Evolutionary conservation across 2,329 filamentous ascomycete genomes (phyloP).

Genomic region (Cytospora mali): DNA sequence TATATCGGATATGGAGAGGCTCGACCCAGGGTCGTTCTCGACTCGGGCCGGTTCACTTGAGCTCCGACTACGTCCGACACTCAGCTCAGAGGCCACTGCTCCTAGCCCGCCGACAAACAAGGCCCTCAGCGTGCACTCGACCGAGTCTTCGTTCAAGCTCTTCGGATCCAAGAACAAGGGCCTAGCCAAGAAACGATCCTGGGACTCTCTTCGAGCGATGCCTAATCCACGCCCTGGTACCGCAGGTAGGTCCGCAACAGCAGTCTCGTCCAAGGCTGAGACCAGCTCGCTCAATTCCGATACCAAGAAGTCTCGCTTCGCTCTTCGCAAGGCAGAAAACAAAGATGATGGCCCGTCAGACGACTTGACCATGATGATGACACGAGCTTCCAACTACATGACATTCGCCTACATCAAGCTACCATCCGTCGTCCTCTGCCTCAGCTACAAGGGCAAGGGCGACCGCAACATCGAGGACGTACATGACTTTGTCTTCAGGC

Average conservation of each 20-base stretch:
- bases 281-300: slow-evolving; percentile 42
- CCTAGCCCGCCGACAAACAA: slow-evolving; percentile 46
- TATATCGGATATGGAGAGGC: slow-evolving; percentile 48
- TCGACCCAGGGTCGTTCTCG: slow-evolving; percentile 48
- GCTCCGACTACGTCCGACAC: slow-evolving; percentile 78
- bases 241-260: slow-evolving; percentile 51
- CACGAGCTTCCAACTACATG: slow-evolving; percentile 94
- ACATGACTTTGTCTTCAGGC: slow-evolving; percentile 94
- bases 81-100: slow-evolving; percentile 60
- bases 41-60: slow-evolving; percentile 76
- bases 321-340: slow-evolving; percentile 48
- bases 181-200: slow-evolving; percentile 55
- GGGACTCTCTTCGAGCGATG: slow-evolving; percentile 55
- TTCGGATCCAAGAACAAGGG: slow-evolving; percentile 52
- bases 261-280: slow-evolving; percentile 44
- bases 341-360: slow-evolving; percentile 71
- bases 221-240: slow-evolving; percentile 44
- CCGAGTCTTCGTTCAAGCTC: slow-evolving; percentile 53
- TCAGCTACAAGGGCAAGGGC: slow-evolving; percentile 95
- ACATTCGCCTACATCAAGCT: slow-evolving; percentile 95
- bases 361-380: slow-evolving; percentile 96
- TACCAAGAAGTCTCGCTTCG: slow-evolving; percentile 56
- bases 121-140: slow-evolving; percentile 51
- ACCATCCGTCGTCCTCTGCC: slow-evolving; percentile 89
- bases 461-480: slow-evolving; percentile 96